Base-by-base conservation (phyloP, 2,329 filamentous ascomycete genomes). In the Colletotrichum sp. region DNA sequence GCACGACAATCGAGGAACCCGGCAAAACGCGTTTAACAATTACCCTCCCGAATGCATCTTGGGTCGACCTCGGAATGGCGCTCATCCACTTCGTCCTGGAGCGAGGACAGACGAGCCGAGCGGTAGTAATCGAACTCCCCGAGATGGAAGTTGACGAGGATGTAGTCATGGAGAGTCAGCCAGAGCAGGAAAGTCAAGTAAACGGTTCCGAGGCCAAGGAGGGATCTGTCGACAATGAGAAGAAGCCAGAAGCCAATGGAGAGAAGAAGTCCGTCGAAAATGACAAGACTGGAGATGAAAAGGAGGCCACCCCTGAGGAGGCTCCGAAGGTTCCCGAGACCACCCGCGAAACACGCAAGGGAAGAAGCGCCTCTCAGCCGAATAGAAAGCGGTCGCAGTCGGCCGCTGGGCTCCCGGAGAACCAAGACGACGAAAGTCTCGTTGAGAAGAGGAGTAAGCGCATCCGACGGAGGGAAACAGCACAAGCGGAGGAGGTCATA, bases 401-500 rank as follows among this genome's bases (percentile, higher is more conserved):
- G 13, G 83, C 85, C 34, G 92, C 92, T 6, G 91, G 91, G 5
- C 82, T 93, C 18, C 86, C 86, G 1, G 91, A 93, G 4, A 86
- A 83, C 0, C 85, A 80, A 1, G 91, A 92, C 9, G 91, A 93
- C 67, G 91, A 93, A 38, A 88, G 86, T 28, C 85, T 85, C 3
- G 87, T 90, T 13, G 89, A 90, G 69, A 93, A 93, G 79, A 87
- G 92, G 72, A 93, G 92, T 82, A 94, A 94, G 80, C 87, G 93
- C 66, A 92, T 92, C 34, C 88, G 92, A 61, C 89, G 91, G 21
- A 87, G 92, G 70, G 92, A 93, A 58, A 89, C 88, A 5, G 86
- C 89, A 13, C 82, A 84, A 13, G 82, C 84, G 6, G 91, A 90
- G 43, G 91, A 92, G 65, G 82, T 84, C 1, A 81, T 89, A 16